Conservation (phyloP, 2,329 filamentous ascomycete genomes). For the Phaeosphaeria sp. region DNA sequence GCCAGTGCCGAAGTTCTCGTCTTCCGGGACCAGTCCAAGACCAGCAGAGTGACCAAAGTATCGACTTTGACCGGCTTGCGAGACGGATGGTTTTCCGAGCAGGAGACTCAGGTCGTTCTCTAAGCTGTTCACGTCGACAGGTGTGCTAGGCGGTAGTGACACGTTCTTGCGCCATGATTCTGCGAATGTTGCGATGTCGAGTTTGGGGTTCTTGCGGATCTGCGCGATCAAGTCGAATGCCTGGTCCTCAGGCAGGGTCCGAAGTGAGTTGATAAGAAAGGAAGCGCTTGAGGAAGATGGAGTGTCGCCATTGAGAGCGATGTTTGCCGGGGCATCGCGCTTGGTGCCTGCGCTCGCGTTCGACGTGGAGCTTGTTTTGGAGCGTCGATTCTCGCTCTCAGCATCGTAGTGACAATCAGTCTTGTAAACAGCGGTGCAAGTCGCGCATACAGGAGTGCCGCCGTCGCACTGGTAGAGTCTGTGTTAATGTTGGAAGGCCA, state of each 20-base stretch:
- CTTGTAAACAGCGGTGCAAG: constrained; percentile 59
- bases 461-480: constrained; percentile 57
- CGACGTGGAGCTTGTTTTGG: constrained; percentile 40
- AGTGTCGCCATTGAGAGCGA: constrained; percentile 13
- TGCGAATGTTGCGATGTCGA: constrained; percentile 50
- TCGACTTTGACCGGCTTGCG: constrained; percentile 41
- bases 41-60: constrained; percentile 49
- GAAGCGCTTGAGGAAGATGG: constrained; percentile 31
- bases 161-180: constrained; percentile 51
- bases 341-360: constrained; percentile 30
- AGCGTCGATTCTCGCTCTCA: constrained; percentile 56
- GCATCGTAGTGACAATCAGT: constrained; percentile 59
- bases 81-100: constrained; percentile 46
- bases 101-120: constrained; percentile 47
- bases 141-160: constrained; percentile 37
- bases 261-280: constrained; percentile 54
- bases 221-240: constrained; percentile 52
- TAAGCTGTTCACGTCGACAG: constrained; percentile 34
- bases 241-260: constrained; percentile 54
- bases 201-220: constrained; percentile 50
- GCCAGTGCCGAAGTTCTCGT: constrained; percentile 38
- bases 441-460: constrained; percentile 56
- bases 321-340: constrained; percentile 34
- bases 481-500: constrained; percentile 19
- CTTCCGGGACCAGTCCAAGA: constrained; percentile 45